Percentiles rank a stretch among this genome's conserved stretches.
These are phyloP conservation scores for Platismatia glauca DNA, from an alignment of 495 filamentous ascomycete species.

Conservation along the genomic window DNA sequence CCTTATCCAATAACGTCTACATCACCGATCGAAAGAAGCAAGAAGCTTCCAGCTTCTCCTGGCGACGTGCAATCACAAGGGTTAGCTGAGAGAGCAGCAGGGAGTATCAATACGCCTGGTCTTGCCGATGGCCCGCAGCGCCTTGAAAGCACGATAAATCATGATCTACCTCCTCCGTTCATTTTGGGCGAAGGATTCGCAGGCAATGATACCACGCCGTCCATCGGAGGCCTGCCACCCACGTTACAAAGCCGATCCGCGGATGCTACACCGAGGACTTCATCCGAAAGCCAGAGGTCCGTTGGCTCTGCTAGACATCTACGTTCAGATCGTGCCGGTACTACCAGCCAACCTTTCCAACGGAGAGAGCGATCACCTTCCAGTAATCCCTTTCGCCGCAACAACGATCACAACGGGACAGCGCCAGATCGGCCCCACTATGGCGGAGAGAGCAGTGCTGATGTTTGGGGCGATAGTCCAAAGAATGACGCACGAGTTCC, in stretches of 20 bases:
- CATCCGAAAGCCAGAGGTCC: conserved; percentile 19
- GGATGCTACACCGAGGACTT: conserved; percentile 19
- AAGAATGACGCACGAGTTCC: background rate
- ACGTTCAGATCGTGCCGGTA: background rate
- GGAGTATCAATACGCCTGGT: background rate
- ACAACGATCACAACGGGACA: conserved; percentile 1
- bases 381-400: conserved; percentile 13
- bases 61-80: background rate
- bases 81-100: background rate
- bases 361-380: conserved; percentile 9
- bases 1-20: conserved; percentile 15
- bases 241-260: conserved; percentile 4
- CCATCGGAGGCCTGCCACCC: conserved; percentile 5
- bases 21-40: background rate
- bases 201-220: background rate
- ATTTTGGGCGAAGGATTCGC: background rate
- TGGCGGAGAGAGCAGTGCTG: conserved; percentile 11
- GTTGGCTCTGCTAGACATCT: background rate
- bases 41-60: background rate
- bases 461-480: conserved; percentile 10
- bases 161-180: conserved; percentile 6
- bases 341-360: background rate
- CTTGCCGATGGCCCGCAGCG: background rate
- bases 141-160: background rate
- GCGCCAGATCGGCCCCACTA: conserved; percentile 5